Percentiles rank a stretch among this genome's conserved stretches.
Conservation (phyloP, 2,329 filamentous ascomycete genomes). For the Aspergillus pseudoviridinutans region DNA sequence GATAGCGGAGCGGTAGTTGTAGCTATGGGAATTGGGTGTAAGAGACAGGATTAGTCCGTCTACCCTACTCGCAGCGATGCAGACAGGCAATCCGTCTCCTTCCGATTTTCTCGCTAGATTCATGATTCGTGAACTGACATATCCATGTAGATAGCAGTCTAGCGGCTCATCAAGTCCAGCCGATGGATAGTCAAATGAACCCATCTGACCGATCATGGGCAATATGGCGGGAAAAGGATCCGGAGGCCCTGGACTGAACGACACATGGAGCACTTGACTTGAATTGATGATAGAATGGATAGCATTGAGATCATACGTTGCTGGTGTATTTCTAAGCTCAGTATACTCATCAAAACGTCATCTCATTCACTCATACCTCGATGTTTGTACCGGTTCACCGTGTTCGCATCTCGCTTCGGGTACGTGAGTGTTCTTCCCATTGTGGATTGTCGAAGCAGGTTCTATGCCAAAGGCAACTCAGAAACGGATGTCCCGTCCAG, state of each 20-base stretch:
- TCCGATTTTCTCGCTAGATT: conserved; percentile 52
- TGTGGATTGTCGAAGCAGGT: background rate
- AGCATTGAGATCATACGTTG: conserved; percentile 65
- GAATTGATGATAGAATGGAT: conserved; percentile 74
- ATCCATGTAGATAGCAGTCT: conserved; percentile 79
- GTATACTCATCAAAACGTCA: background rate
- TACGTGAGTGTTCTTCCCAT: conserved; percentile 51
- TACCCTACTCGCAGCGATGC: conserved; percentile 67
- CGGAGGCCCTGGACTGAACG: conserved; percentile 60
- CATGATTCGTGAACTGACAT: conserved; percentile 74
- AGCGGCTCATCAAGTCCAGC: conserved; percentile 60
- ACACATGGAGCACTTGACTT: conserved; percentile 72
- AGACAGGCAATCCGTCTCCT: conserved; percentile 62
- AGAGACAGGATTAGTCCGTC: conserved; percentile 78
- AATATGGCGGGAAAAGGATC: conserved; percentile 72
- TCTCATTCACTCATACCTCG: conserved; percentile 48
- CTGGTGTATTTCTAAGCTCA: conserved; percentile 38
- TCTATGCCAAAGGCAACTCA: background rate
- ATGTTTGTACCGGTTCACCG: conserved; percentile 63
- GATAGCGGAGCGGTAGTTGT: conserved; percentile 79
- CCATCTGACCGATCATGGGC: conserved; percentile 84
- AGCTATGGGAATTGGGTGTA: conserved; percentile 75
- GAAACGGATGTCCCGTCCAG: background rate
- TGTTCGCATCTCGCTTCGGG: conserved; percentile 60
- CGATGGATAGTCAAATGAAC: conserved; percentile 62